Conservation (phyloP, 129 eudicot genomes). For the Calendula officinalis region DNA sequence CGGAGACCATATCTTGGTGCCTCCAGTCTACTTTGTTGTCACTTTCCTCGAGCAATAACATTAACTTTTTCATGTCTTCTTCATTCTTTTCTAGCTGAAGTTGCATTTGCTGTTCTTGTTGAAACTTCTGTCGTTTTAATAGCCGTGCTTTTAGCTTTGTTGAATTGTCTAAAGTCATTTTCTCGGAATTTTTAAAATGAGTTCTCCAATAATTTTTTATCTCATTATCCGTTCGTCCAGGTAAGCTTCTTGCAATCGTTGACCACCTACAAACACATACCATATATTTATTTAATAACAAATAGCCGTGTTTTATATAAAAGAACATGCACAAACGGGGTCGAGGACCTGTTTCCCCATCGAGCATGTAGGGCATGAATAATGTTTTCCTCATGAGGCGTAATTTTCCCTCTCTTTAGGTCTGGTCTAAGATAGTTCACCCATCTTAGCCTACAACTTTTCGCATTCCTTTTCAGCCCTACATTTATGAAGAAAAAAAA, state of each 20-base stretch:
- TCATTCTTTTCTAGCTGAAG: slow-evolving; percentile 39
- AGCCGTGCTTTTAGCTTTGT: slow-evolving; percentile 55
- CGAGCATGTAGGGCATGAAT: slow-evolving; percentile 77
- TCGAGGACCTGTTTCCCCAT: slow-evolving; percentile 83
- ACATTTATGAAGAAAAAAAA: slow-evolving; percentile 3
- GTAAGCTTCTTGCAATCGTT: slow-evolving; percentile 80
- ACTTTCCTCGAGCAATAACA: slow-evolving; percentile 44
- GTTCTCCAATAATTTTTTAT: slow-evolving; percentile 94
- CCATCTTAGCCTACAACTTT: slow-evolving; percentile 92
- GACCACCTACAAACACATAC: slow-evolving; percentile 61
- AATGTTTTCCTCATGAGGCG: slow-evolving; percentile 69
- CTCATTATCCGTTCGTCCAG: slow-evolving; percentile 89
- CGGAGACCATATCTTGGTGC: slow-evolving; percentile 22
- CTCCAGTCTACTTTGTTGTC: slow-evolving; percentile 41
- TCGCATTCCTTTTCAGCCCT: slow-evolving; percentile 90
- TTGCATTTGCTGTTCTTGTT: slow-evolving; percentile 51
- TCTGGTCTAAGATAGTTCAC: slow-evolving; percentile 93
- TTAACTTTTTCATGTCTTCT: slow-evolving; percentile 46
- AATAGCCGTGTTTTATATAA: neutral
- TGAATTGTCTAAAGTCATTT: slow-evolving; percentile 24
- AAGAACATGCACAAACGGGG: neutral
- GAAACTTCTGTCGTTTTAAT: slow-evolving; percentile 60
- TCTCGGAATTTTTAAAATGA: slow-evolving; percentile 74
- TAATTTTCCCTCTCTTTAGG: slow-evolving; percentile 83
- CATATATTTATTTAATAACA: neutral